Percentiles rank a stretch among this genome's conserved stretches.
Conservation (phyloP, 345 rosid species). For the Moricandia arvensis region DNA sequence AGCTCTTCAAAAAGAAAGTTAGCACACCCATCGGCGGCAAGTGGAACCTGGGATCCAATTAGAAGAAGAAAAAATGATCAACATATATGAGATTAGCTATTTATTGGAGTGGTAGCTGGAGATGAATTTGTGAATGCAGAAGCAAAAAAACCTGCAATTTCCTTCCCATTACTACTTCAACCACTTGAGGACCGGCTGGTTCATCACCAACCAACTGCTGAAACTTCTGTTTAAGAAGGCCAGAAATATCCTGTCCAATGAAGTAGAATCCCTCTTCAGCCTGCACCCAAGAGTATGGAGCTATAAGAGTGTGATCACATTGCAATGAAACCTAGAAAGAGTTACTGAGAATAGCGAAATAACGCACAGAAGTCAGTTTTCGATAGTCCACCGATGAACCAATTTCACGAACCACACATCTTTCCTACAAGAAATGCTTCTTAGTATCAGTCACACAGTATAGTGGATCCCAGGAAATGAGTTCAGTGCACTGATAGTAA, state of each 20-base stretch:
- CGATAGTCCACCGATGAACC: slow-evolving; percentile 89
- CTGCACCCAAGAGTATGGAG: slow-evolving; percentile 42
- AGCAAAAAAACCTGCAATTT: slow-evolving; percentile 53
- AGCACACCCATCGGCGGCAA: slow-evolving; percentile 91
- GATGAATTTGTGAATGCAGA: background rate
- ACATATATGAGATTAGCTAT: background rate
- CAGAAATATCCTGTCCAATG: slow-evolving; percentile 60
- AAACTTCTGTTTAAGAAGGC: slow-evolving; percentile 64
- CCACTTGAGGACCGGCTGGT: slow-evolving; percentile 54
- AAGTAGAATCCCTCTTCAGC: slow-evolving; percentile 94
- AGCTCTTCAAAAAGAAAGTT: slow-evolving; percentile 87
- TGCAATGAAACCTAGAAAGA: background rate
- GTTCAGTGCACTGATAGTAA: background rate
- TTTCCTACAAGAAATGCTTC: slow-evolving; percentile 57
- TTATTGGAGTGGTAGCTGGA: background rate
- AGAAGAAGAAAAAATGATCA: background rate
- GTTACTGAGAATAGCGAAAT: background rate
- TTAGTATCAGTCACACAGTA: slow-evolving; percentile 2
- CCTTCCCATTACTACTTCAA: slow-evolving; percentile 97
- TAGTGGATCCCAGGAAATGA: background rate
- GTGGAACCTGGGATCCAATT: slow-evolving; percentile 55
- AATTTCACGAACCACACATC: slow-evolving; percentile 84
- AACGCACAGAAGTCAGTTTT: slow-evolving; percentile 74
- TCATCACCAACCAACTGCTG: slow-evolving; percentile 58
- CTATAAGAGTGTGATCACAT: slow-evolving; percentile 1